Conservation (phyloP, 1,284 basidiomycete genomes). For the Testicularia cyperi region DNA sequence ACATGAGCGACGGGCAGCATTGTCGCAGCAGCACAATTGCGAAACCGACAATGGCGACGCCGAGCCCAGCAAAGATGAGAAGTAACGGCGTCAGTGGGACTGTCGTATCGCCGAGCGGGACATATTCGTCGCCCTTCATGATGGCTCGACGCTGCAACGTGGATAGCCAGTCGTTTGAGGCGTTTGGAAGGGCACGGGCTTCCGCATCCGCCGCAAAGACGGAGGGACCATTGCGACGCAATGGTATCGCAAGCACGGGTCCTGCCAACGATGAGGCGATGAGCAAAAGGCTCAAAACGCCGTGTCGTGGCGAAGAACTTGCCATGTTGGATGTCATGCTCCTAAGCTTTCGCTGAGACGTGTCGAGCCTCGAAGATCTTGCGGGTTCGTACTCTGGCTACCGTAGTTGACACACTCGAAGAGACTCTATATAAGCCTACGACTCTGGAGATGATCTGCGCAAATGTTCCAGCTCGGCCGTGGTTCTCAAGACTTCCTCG, state of each 20-base stretch:
- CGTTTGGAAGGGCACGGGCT: no score
- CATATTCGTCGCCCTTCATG: slow-evolving; percentile 40
- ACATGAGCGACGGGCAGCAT: slow-evolving; percentile 20
- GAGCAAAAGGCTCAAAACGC: slow-evolving; percentile 6
- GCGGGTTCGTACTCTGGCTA: no score
- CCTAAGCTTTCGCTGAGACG: no score
- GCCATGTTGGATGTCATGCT: no score
- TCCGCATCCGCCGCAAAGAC: slow-evolving; percentile 14
- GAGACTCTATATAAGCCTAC: no score
- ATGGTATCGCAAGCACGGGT: no score
- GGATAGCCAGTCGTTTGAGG: no score
- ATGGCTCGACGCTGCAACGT: slow-evolving; percentile 30
- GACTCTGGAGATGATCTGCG: no score
- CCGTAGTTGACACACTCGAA: no score
- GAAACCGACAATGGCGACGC: slow-evolving; percentile 9
- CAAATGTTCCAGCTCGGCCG: no score
- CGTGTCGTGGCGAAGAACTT: slow-evolving; percentile 1
- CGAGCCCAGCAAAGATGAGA: slow-evolving; percentile 26
- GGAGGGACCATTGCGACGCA: slow-evolving; percentile 12
- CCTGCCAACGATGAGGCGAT: slow-evolving; percentile 9
- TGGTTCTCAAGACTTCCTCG: no score
- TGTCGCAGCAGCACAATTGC: slow-evolving; percentile 17
- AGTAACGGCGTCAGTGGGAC: slow-evolving; percentile 29
- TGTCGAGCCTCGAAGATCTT: no score
- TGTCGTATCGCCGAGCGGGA: slow-evolving; percentile 24